Percentiles rank a stretch among this genome's conserved stretches.
Evolutionary conservation across 768 basidiomycete genomes (phyloP).

Genomic region (Lactarius quietus): DNA sequence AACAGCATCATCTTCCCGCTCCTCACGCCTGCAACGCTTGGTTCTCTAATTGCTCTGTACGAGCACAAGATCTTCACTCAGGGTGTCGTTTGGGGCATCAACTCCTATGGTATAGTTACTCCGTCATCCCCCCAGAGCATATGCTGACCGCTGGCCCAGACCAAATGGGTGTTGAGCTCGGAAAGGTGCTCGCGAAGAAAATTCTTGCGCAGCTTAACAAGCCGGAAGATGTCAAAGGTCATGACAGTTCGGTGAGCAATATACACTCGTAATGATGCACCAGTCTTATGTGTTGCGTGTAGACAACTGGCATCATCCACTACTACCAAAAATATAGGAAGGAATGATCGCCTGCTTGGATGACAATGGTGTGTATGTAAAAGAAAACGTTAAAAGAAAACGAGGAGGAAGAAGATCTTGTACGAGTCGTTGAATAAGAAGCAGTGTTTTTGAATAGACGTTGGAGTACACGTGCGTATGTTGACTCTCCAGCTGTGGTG

Average conservation of each 20-base stretch:
- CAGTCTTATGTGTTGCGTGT: slow-evolving; percentile 9
- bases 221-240: slow-evolving; percentile 75
- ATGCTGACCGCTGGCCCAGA: slow-evolving; percentile 43
- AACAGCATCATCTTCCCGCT: slow-evolving; percentile 95
- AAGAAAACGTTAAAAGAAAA: not conserved
- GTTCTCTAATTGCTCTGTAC: slow-evolving; percentile 84
- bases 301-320: slow-evolving; percentile 96
- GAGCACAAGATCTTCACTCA: slow-evolving; percentile 99
- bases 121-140: not conserved
- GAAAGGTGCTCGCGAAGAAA: slow-evolving; percentile 95
- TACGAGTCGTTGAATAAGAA: not conserved
- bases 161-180: slow-evolving; percentile 99
- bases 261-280: not conserved
- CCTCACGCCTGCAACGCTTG: slow-evolving; percentile 86
- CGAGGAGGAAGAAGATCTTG: not conserved
- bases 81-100: slow-evolving; percentile 97
- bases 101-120: slow-evolving; percentile 75
- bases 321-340: slow-evolving; percentile 91
- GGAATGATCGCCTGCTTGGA: slow-evolving; percentile 43
- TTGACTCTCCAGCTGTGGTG: too few relatives aligned
- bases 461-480: not conserved
- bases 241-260: slow-evolving; percentile 72
- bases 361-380: not conserved
- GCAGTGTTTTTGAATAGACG: not conserved
- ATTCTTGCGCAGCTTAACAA: slow-evolving; percentile 86